Evolutionary conservation across 345 rosid genomes (phyloP), one percentile per base, ranked within the genome.

Genomic region (Rhizophora apiculata): DNA sequence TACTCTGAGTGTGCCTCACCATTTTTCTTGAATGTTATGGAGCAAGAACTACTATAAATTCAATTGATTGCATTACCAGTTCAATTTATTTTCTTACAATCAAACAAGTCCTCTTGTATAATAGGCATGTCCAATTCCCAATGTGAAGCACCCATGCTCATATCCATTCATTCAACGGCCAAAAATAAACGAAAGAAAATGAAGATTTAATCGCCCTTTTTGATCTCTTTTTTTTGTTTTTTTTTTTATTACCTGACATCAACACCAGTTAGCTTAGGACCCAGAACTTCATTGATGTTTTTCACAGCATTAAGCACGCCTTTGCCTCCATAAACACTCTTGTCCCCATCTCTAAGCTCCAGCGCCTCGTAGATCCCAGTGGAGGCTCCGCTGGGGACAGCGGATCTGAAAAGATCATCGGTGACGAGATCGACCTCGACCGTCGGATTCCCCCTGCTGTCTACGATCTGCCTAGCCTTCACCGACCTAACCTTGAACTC

Each of bases 301-400:
- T 75, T 76, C 34, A 95, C 90, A 59, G 97, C 97, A 48, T 63
- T 81, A 59, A 90, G 85, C 22, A 95, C 99, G 67, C 98, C 98
- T 85, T 92, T 95, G 16, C 99, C 98, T 20, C 96, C 97, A 72
- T 88, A 95, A 2, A 90, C 87, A 48, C 81, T 78, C 74, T 87
- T 86, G 37, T 95, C 97, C 0, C 96, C 98, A 67, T 95, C 98
- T 72, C 98, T 85, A 52, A 95, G 97, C 85, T 95, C 98, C 49
- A 92, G 74, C 10, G 98, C 98, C 80, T 95, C 98, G 56, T 95
- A 90, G 89, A 92, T 88, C 83, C 98, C 99, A 26, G 97, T 95
- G 34, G 99, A 95, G 30, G 98, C 99, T 52, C 98, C 99, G 77
- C 98, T 95, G 0, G 99, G 99, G 52, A 95, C 98, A 8, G 98